Percentiles rank a stretch among this genome's conserved stretches.
phyloP scores from a whole-genome alignment of 768 basidiomycete species.

The Cyclocybe cylindracea region DNA sequence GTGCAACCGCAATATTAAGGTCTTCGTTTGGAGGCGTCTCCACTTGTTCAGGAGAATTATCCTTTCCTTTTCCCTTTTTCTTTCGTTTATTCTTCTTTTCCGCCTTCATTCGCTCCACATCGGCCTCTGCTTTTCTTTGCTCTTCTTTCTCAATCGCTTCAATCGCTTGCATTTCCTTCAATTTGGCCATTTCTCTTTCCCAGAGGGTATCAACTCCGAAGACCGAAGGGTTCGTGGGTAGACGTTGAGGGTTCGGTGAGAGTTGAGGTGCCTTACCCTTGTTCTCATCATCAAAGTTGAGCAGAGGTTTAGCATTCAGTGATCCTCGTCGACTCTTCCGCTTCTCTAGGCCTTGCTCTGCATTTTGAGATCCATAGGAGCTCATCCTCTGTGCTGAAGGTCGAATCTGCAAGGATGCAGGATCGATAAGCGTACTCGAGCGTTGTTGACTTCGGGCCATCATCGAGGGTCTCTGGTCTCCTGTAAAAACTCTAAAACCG shows the following conservation, averaged over 20 bases:
- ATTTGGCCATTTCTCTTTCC: conserved; percentile 84
- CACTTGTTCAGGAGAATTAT: conserved; percentile 8
- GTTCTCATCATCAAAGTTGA: conserved; percentile 64
- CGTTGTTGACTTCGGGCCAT: conserved; percentile 72
- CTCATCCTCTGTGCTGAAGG: conserved; percentile 47
- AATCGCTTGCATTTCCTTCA: conserved; percentile 71
- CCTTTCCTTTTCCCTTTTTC: conserved; percentile 37
- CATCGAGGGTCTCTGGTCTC: conserved; percentile 91
- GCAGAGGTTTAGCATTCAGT: conserved; percentile 58
- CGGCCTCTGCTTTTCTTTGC: conserved; percentile 44
- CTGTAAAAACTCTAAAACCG: conserved; percentile 72
- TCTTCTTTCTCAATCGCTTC: conserved; percentile 64
- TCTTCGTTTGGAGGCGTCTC: conserved; percentile 14
- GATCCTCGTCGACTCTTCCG: conserved; percentile 48
- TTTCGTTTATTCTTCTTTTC: conserved; percentile 52
- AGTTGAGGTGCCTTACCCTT: conserved; percentile 28
- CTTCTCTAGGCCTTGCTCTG: neutral
- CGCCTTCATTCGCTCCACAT: conserved; percentile 44
- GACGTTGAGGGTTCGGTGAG: conserved; percentile 19
- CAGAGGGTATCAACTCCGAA: conserved; percentile 94
- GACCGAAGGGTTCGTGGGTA: conserved; percentile 62
- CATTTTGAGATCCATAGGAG: conserved; percentile 41
- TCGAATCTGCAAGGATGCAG: conserved; percentile 52
- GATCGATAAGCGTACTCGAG: conserved; percentile 75
- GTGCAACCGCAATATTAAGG: conserved; percentile 19